Evolutionary conservation across 2,329 filamentous ascomycete species (phyloP).

Genomic region (Cryphonectria naterciae): DNA sequence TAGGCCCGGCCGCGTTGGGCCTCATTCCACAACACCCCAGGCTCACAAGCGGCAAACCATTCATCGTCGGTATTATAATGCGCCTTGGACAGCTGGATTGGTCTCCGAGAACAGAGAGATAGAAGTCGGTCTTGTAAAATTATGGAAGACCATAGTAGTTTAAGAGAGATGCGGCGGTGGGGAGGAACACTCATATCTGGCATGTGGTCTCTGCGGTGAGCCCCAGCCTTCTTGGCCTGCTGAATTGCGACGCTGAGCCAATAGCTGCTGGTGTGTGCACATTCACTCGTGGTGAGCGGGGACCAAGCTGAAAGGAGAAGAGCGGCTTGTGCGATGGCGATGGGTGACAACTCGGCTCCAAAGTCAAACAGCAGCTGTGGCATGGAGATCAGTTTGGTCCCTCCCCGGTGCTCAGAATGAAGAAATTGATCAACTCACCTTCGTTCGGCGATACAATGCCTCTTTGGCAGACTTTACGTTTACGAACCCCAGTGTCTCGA

Average conservation of each 20-base stretch:
- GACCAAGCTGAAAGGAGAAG: conserved; percentile 51
- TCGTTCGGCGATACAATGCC: conserved; percentile 48
- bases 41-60: conserved; percentile 46
- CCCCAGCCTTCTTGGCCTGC: conserved; percentile 51
- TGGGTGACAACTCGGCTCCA: conserved; percentile 47
- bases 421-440: conserved; percentile 35
- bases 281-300: conserved; percentile 30
- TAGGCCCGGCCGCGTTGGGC: conserved; percentile 50
- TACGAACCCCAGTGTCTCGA: conserved; percentile 47
- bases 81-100: conserved; percentile 39
- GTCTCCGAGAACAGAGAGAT: conserved; percentile 40
- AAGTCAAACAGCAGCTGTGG: conserved; percentile 47
- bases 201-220: conserved; percentile 35
- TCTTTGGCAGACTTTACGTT: conserved; percentile 49
- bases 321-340: conserved; percentile 46
- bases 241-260: conserved; percentile 56
- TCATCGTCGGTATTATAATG: conserved; percentile 37
- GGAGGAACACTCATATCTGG: background rate
- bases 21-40: conserved; percentile 39
- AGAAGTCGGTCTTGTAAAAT: conserved; percentile 43
- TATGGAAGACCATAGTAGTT: conserved; percentile 45
- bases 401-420: background rate
- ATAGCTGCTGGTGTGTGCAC: conserved; percentile 41
- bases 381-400: background rate
- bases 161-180: conserved; percentile 33